phyloP scores from a whole-genome alignment of 2,329 filamentous ascomycete genomes.

The Mollisiaceae sp. region DNA sequence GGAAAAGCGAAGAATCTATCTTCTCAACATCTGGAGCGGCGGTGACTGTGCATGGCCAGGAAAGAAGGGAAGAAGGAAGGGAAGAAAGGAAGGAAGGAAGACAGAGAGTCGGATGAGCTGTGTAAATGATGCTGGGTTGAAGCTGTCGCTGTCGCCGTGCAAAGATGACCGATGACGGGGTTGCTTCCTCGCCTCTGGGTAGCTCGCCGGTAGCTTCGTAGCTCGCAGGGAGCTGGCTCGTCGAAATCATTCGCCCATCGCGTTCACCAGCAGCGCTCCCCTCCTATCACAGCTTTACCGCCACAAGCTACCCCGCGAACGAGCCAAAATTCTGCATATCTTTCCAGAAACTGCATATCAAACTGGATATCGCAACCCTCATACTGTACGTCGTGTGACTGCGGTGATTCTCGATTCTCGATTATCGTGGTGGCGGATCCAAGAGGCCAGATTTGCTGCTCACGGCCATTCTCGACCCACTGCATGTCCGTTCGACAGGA shows the following conservation, averaged over 20 bases:
- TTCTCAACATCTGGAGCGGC: background rate
- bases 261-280: background rate
- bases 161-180: background rate
- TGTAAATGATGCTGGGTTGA: background rate
- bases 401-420: no score
- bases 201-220: background rate
- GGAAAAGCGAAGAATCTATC: background rate
- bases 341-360: background rate
- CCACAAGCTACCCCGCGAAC: conserved; percentile 2
- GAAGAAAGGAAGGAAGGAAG: background rate
- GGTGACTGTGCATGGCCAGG: background rate
- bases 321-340: background rate
- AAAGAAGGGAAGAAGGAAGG: no score
- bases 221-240: background rate
- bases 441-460: no score
- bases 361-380: background rate
- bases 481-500: background rate
- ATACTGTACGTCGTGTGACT: background rate
- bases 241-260: background rate
- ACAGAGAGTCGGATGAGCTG: background rate
- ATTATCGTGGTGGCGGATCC: no score
- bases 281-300: conserved; percentile 2
- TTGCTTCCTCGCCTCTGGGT: background rate
- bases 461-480: no score
- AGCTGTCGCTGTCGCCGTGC: background rate